These are phyloP conservation scores for Gloeopeniophorella convolvens DNA, from an alignment of 768 basidiomycete species.

Conservation along the genomic window DNA sequence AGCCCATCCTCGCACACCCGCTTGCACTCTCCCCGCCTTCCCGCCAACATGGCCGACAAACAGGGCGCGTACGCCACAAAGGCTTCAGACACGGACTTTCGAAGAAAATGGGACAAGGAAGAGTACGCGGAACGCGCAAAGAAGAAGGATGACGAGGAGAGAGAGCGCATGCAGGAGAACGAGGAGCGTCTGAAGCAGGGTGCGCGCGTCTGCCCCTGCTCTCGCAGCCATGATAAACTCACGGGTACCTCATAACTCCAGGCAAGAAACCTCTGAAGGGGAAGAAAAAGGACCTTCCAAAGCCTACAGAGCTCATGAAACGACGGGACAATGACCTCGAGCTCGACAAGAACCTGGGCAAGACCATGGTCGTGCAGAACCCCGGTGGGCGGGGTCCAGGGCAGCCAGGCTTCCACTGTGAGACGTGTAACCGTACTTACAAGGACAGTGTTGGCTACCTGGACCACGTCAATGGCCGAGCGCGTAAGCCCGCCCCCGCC, in stretches of 20 bases:
- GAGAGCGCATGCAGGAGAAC: slow-evolving; percentile 31
- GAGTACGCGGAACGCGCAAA: slow-evolving; percentile 37
- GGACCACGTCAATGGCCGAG: slow-evolving; percentile 92
- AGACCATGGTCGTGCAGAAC: slow-evolving; percentile 91
- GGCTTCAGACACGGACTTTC: slow-evolving; percentile 23
- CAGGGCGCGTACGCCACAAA: slow-evolving; percentile 21
- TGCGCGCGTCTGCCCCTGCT: slow-evolving; percentile 25
- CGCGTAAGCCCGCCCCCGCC: slow-evolving; percentile 52
- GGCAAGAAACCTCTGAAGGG: slow-evolving; percentile 78
- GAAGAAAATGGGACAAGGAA: slow-evolving; percentile 44
- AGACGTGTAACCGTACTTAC: slow-evolving; percentile 83
- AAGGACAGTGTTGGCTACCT: slow-evolving; percentile 93
- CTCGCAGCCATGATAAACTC: not conserved
- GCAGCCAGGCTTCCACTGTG: slow-evolving; percentile 92
- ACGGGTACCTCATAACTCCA: slow-evolving; percentile 28
- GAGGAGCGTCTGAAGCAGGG: slow-evolving; percentile 70
- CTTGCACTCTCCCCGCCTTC: not conserved
- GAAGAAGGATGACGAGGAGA: slow-evolving; percentile 34
- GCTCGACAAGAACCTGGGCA: slow-evolving; percentile 90
- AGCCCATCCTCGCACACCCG: not conserved
- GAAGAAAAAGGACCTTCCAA: slow-evolving; percentile 73
- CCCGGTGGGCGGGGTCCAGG: slow-evolving; percentile 78
- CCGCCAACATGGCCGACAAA: slow-evolving; percentile 19
- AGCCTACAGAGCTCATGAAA: slow-evolving; percentile 91
- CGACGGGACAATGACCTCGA: slow-evolving; percentile 79